Percentiles rank a stretch among this genome's conserved stretches.
Conservation (phyloP, 768 basidiomycete genomes). For the Xanthoconium purpureum region DNA sequence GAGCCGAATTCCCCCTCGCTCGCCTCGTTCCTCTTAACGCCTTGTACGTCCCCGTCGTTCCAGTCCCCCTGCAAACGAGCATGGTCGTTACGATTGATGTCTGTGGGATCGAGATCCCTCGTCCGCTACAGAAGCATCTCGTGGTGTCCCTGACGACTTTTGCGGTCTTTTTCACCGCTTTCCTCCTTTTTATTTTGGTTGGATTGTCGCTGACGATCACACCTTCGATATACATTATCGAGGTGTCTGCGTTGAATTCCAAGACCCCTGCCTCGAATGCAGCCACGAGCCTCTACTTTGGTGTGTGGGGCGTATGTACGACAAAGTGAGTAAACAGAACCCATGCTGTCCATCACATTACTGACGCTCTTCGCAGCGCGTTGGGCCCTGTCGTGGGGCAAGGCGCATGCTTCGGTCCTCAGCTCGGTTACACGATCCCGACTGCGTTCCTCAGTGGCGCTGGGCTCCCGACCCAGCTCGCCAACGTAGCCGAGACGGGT, state of each 20-base stretch:
- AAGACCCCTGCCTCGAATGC: conserved; percentile 43
- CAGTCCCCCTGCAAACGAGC: not conserved
- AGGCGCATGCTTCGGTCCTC: conserved; percentile 57
- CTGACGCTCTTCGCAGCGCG: conserved; percentile 3
- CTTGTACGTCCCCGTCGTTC: no score
- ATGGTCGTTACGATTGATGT: conserved; percentile 18
- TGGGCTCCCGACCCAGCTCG: conserved; percentile 44
- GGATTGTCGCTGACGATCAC: conserved; percentile 75
- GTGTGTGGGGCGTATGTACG: conserved; percentile 83
- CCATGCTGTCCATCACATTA: no score
- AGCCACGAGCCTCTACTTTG: conserved; percentile 64
- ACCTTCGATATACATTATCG: conserved; percentile 61
- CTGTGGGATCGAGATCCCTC: conserved; percentile 19
- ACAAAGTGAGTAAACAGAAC: conserved; percentile 37
- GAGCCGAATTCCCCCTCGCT: not conserved
- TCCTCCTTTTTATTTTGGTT: conserved; percentile 73
- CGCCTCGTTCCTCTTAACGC: not conserved
- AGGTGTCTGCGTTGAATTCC: conserved; percentile 35
- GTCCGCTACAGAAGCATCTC: conserved; percentile 46
- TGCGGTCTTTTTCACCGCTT: conserved; percentile 53
- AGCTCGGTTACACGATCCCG: conserved; percentile 69
- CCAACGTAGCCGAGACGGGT: conserved; percentile 46
- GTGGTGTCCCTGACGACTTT: conserved; percentile 46
- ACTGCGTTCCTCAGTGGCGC: conserved; percentile 38
- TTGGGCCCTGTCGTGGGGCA: not conserved